Percentiles rank a stretch among this genome's conserved stretches.
Conservation (phyloP, 768 basidiomycete genomes). For the Epithele typhae region DNA sequence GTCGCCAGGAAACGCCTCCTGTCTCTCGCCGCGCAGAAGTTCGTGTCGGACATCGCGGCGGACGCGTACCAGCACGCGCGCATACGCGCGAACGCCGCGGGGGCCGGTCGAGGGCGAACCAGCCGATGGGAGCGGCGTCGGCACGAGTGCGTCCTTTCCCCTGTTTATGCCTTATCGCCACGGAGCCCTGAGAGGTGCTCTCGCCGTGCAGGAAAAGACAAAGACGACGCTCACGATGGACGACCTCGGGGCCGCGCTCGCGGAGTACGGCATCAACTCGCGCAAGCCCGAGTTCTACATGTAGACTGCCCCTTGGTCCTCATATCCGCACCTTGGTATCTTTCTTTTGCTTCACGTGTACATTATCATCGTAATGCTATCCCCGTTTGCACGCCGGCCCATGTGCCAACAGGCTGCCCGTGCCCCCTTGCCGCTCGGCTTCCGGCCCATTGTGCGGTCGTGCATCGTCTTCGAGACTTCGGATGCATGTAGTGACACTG, state of each 20-base stretch:
- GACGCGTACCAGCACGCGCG: conserved; percentile 98
- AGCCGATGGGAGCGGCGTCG: conserved; percentile 54
- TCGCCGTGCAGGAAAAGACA: conserved; percentile 68
- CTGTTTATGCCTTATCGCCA: background rate
- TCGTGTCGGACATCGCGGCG: conserved; percentile 92
- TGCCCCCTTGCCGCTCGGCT: too few relatives aligned
- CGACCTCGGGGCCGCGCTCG: conserved; percentile 85
- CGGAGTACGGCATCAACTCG: conserved; percentile 94
- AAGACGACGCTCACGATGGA: conserved; percentile 97
- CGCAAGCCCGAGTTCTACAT: conserved; percentile 94
- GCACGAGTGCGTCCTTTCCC: conserved; percentile 48
- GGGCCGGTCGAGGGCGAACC: conserved; percentile 63
- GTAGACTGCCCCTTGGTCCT: conserved; percentile 27
- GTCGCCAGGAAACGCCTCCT: conserved; percentile 80
- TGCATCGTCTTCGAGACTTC: too few relatives aligned
- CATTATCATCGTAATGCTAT: conserved; percentile 13
- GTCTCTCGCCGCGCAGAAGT: conserved; percentile 95
- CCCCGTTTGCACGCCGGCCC: background rate
- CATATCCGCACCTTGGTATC: conserved; percentile 7
- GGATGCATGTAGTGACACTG: too few relatives aligned
- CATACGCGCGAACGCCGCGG: conserved; percentile 83
- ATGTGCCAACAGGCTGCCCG: too few relatives aligned
- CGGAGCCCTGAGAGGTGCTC: background rate
- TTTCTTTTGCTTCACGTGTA: conserved; percentile 9
- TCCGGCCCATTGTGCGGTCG: too few relatives aligned